Percentiles rank a stretch among this genome's conserved stretches.
phyloP scores from a whole-genome alignment of 345 rosid genomes.

The Xanthoceras sorbifolium region DNA sequence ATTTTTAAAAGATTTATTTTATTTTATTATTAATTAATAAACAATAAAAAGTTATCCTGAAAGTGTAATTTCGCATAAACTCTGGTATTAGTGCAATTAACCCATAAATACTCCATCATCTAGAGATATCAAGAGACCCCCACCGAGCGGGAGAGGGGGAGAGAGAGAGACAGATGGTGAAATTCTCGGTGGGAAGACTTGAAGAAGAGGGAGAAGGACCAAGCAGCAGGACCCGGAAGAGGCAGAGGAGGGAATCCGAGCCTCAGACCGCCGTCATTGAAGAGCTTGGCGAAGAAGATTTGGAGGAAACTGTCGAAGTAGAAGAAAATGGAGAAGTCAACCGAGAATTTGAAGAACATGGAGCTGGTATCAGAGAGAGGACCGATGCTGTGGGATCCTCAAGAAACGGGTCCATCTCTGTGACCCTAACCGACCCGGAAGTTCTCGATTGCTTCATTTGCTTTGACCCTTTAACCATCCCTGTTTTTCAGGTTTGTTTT shows the following conservation, averaged over 20 bases:
- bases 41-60: no score
- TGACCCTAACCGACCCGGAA: conserved; percentile 51
- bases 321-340: conserved; percentile 7
- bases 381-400: conserved; percentile 10
- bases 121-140: no score
- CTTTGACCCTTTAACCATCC: conserved; percentile 45
- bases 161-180: conserved; percentile 24
- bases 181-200: conserved; percentile 34
- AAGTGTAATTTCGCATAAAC: no score
- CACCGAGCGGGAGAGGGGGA: no score
- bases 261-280: not conserved
- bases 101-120: no score
- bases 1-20: no score
- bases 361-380: conserved; percentile 4
- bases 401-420: conserved; percentile 27
- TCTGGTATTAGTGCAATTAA: no score
- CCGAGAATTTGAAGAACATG: conserved; percentile 4
- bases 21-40: no score
- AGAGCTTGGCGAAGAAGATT: conserved; percentile 4
- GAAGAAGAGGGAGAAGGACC: conserved; percentile 40
- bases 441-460: conserved; percentile 61
- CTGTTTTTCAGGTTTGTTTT: conserved; percentile 53
- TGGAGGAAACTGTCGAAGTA: not conserved
- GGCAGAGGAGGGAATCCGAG: conserved; percentile 8
- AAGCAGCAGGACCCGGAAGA: conserved; percentile 29